Evolutionary conservation across 163 green algal genomes (phyloP), one percentile per base, ranked within the genome.

Genomic region (Chlorella variabilis): DNA sequence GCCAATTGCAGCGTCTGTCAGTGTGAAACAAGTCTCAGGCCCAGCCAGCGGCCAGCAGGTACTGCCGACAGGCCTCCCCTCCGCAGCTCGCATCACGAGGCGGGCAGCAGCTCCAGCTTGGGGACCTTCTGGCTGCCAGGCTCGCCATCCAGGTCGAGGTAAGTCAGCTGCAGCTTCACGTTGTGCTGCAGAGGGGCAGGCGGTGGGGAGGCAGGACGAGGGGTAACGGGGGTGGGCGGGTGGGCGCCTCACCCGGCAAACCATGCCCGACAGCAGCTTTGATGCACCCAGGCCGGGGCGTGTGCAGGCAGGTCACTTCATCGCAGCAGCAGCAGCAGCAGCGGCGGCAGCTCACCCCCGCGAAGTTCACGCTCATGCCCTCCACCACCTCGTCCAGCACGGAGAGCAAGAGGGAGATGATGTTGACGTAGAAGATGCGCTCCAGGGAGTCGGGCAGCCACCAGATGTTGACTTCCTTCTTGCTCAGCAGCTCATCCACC

Each of bases 401-500:
- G 4, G 58, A 75, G n/a, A 83, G 69, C 80, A 85, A 56, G 36
- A 81, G 71, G 59, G 42, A 77, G 59, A 74, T 76, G 80, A 83
- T 39, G 42, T 68, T 81, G 41, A 69, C 45, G 56, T 86, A 83
- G 18, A 86, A 38, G 17, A 83, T 61, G 54, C 75, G 76, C 76
- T 86, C 82, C 0, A 86, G 20, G 29, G 31, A 36, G 66, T 83
- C 82, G 27, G 82, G 82, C 33, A 86, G 67, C 82, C 82, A 86
- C 81, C 82, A 86, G 31, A 83, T 83, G 75, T 86, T 83, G 39
- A 83, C 82, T 8, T 79, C 73, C 66, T 80, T 86, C 51, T 78
- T 75, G 31, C 34, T 39, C 42, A 86, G 67, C 75, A 83, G 74
- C 41, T 80, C 38, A 54, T 86, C 82, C 39, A 86, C 75, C 82